Base-by-base conservation (phyloP, 2,329 filamentous ascomycete species). In the Macroventuria anomochaeta region DNA sequence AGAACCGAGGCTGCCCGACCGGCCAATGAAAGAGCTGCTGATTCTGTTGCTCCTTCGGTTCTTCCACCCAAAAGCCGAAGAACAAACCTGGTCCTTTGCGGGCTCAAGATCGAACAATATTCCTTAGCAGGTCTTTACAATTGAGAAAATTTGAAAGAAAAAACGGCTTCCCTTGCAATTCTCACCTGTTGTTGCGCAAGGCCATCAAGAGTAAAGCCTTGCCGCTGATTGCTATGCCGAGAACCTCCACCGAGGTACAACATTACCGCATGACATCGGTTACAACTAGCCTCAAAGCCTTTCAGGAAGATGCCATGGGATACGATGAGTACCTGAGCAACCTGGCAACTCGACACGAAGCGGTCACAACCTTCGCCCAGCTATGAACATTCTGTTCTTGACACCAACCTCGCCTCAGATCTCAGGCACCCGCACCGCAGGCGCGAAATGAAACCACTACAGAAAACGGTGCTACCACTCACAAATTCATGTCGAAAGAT, bases 361-460 rank as follows among this genome's bases (percentile, higher is more conserved):
- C 20, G 11, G 23, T 44, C 26, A 34, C n/a, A 39, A 21, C 7
- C 11, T 38, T 29, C 29, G 32, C 26, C 13, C n/a, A 29, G 38
- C 38, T 34, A n/a, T 15, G 18, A 29, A n/a, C 17, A 20, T 3
- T 48, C 20, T 48, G 39, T 43, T 38, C 23, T 43, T 25, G 28
- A 44, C 44, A 26, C 33, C 25, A 25, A 33, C 18, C 23, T 25
- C 23, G 34, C 39, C 51, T 49, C 40, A 34, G 13, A 41, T 40
- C 23, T 44, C 17, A 44, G 40, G 40, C 51, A 40, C 18, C 44
- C 28, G 18, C 41, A 12, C 21, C 4, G 34, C 46, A 36, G 28
- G 40, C 29, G 34, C 46, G 39, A 54, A 31, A 32, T 54, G 44
- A 54, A 54, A 54, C 51, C 38, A 10, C 34, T 40, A 31, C 34